Evolutionary conservation across 441 rosid genomes (phyloP).

Genomic region (Populus hybrid): DNA sequence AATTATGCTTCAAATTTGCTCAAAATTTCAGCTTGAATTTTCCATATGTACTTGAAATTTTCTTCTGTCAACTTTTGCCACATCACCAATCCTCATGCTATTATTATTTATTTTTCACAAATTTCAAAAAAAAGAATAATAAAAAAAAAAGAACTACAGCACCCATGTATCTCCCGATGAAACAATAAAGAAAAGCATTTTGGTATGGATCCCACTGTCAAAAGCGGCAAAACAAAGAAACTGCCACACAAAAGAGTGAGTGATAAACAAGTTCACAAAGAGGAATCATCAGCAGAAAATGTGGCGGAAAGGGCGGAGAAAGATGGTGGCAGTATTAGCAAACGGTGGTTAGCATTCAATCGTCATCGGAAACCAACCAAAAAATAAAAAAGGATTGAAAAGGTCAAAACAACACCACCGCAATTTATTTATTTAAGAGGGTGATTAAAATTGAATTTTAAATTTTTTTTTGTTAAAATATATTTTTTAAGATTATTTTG

Average conservation of each 20-base stretch:
- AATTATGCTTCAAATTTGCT: no score
- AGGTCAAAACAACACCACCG: neutral
- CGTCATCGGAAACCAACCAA: neutral
- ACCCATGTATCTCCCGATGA: neutral
- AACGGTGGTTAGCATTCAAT: neutral
- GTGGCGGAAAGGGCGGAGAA: slow-evolving; percentile 23
- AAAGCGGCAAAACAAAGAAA: neutral
- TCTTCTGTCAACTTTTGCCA: no score
- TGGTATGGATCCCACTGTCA: neutral
- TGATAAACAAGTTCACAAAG: slow-evolving; percentile 70
- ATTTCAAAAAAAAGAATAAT: no score
- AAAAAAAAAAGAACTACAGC: no score
- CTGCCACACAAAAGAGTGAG: neutral
- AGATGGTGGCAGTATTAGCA: neutral
- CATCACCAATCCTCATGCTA: no score
- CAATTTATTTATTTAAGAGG: neutral
- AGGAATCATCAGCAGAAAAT: slow-evolving; percentile 23
- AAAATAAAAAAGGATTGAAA: neutral
- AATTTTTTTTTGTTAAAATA: no score
- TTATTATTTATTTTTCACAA: no score
- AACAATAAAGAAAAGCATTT: no score
- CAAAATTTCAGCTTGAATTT: no score
- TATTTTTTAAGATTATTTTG: no score
- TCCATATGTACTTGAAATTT: no score
- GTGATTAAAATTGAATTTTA: no score